Conservation (phyloP, 306 rosid genomes). For the Acacia crassicarpa region DNA sequence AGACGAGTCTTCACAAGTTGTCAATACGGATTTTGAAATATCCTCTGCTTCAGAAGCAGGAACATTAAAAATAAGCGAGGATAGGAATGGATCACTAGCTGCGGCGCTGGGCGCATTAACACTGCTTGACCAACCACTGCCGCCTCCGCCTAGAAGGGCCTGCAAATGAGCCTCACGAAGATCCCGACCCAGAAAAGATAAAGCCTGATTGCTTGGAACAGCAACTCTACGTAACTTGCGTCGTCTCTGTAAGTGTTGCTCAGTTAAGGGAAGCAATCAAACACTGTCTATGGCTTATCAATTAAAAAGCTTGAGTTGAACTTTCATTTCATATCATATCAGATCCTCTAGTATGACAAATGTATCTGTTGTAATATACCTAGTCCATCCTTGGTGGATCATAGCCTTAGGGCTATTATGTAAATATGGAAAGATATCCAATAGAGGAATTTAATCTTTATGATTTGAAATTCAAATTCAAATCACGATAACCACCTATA, state of each 20-base stretch:
- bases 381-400: too few species aligned
- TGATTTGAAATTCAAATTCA: too few species aligned
- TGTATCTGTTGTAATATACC: too few species aligned
- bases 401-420: too few species aligned
- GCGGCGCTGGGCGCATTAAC: constrained; percentile 49
- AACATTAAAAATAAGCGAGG: constrained; percentile 83
- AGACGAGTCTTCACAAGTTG: constrained; percentile 62
- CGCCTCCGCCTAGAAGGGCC: constrained; percentile 58
- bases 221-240: constrained; percentile 86
- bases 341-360: background rate
- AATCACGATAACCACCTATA: too few species aligned
- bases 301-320: background rate
- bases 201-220: constrained; percentile 71
- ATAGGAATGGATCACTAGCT: constrained; percentile 79
- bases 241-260: constrained; percentile 81
- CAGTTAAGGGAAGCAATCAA: constrained; percentile 55
- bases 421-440: too few species aligned
- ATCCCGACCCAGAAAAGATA: constrained; percentile 79
- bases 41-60: constrained; percentile 91
- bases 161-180: constrained; percentile 98
- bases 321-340: background rate
- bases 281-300: background rate
- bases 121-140: constrained; percentile 60
- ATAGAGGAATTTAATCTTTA: too few species aligned
- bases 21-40: constrained; percentile 79